phyloP scores from a whole-genome alignment of 2,329 filamentous ascomycete genomes.

The Botrytis porri region DNA sequence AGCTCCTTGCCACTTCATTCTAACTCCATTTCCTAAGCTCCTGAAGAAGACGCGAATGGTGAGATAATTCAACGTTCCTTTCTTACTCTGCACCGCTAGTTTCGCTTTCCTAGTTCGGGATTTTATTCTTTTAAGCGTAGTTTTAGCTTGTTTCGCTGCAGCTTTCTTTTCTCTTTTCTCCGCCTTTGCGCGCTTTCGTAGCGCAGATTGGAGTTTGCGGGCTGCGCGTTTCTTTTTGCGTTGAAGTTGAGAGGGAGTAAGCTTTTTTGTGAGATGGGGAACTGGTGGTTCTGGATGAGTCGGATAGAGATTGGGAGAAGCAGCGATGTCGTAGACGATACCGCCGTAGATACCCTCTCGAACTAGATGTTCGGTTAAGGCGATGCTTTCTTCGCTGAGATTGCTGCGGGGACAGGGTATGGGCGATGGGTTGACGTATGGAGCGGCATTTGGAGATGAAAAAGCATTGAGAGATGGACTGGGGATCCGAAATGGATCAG shows the following conservation, averaged over 20 bases:
- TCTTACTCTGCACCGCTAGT: background rate
- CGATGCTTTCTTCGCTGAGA: background rate
- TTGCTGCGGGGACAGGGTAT: background rate
- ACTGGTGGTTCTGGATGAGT: background rate
- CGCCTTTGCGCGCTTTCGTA: background rate
- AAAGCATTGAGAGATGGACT: background rate
- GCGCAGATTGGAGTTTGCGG: background rate
- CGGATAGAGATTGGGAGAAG: background rate
- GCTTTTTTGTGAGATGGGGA: background rate
- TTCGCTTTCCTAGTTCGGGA: background rate
- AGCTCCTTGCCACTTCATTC: background rate
- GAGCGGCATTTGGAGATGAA: background rate
- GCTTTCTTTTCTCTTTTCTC: background rate
- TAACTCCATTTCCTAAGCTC: background rate
- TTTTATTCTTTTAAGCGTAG: background rate
- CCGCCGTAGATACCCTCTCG: slow-evolving; percentile 9
- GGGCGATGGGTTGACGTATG: background rate
- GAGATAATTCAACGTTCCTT: background rate
- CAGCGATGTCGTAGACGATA: background rate
- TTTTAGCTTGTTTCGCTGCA: background rate
- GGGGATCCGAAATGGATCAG: background rate
- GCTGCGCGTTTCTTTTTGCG: background rate
- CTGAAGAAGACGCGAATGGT: background rate
- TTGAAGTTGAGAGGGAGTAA: background rate
- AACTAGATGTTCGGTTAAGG: slow-evolving; percentile 1